Conservation (phyloP, 129 eudicot species). For the Silybum marianum region DNA sequence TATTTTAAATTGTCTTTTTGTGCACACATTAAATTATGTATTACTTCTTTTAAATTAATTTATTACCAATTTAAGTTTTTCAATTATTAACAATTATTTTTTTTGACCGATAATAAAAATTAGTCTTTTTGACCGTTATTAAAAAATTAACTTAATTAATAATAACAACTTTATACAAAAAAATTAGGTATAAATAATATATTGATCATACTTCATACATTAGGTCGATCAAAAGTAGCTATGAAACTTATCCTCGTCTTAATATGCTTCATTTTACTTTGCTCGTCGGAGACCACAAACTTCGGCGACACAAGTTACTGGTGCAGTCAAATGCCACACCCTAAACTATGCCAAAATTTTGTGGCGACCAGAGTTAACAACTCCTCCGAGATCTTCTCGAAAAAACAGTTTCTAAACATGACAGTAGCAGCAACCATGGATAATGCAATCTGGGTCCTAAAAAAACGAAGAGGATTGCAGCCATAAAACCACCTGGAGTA, state of each 20-base stretch:
- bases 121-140: too few species aligned
- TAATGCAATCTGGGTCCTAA: background rate
- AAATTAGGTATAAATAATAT: too few species aligned
- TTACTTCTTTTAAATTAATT: too few species aligned
- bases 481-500: background rate
- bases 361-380: background rate
- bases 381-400: background rate
- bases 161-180: too few species aligned
- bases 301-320: slow-evolving; percentile 24
- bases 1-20: too few species aligned
- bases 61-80: too few species aligned
- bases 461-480: background rate
- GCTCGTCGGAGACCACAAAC: slow-evolving; percentile 12
- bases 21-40: too few species aligned
- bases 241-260: background rate
- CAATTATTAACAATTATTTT: too few species aligned
- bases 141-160: too few species aligned
- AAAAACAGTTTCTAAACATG: background rate
- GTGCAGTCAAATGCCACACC: slow-evolving; percentile 34
- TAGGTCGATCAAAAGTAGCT: background rate
- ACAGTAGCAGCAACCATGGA: background rate
- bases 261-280: slow-evolving; percentile 19
- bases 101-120: too few species aligned
- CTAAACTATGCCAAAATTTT: slow-evolving; percentile 16
- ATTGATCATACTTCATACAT: background rate